Conservation (phyloP, 768 basidiomycete genomes). For the Galerina marginata region DNA sequence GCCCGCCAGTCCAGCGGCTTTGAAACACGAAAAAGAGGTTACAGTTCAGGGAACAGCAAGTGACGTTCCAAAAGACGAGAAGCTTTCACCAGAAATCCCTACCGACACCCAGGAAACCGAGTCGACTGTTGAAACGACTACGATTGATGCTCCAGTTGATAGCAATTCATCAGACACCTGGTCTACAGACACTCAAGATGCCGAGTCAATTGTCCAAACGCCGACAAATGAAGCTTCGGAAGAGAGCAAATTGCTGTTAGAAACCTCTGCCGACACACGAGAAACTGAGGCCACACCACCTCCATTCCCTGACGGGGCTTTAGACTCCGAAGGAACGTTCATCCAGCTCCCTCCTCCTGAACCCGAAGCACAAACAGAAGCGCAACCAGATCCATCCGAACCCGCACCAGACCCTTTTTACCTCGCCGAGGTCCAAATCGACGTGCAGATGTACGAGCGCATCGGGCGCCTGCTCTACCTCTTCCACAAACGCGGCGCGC, state of each 20-base stretch:
- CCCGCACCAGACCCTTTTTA: slow-evolving; percentile 14
- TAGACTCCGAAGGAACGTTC: neutral
- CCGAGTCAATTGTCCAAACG: neutral
- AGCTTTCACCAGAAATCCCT: no score
- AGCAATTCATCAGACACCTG: no score
- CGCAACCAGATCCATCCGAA: neutral
- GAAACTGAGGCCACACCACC: no score
- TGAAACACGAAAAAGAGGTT: neutral
- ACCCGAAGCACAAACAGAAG: neutral
- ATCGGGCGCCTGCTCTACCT: slow-evolving; percentile 72
- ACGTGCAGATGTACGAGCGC: slow-evolving; percentile 65
- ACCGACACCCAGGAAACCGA: no score
- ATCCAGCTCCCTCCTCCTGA: neutral
- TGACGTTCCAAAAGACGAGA: no score
- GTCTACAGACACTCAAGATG: neutral
- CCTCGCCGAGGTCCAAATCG: slow-evolving; percentile 43
- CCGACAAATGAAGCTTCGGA: neutral
- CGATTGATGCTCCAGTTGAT: no score
- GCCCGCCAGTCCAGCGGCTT: neutral
- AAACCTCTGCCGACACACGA: no score
- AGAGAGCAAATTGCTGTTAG: no score
- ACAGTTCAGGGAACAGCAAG: no score
- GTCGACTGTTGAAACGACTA: no score
- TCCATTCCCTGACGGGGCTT: no score
- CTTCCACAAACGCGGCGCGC: slow-evolving; percentile 65